Base-by-base conservation (phyloP, 2,329 filamentous ascomycete species). In the Phaeoacremonium minimum region DNA sequence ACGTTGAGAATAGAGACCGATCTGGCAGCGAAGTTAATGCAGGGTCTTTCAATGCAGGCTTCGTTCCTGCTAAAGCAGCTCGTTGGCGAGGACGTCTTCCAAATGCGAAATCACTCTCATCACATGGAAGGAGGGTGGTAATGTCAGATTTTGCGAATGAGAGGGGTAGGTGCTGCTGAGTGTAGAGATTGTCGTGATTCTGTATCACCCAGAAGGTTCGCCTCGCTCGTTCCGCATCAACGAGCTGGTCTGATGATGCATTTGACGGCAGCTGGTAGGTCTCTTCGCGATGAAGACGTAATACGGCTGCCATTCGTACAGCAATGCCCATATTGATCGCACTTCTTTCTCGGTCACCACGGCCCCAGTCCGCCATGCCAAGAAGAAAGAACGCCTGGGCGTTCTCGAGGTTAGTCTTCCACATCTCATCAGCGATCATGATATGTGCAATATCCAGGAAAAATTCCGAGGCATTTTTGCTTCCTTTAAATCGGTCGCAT, bases 181-280 rank as follows among this genome's bases (percentile, higher is more conserved):
- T 57, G 42, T 62, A 54, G 1, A 64, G 47, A 38, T 61, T 61
- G 39, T 61, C 58, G 28, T 58, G 55, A 33, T 49, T 59, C 36
- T 60, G 49, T 6, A 63, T 48, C 50, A 64, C 55, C 60, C 60
- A 64, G 43, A 61, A 61, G 0, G 55, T 60, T 11, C 60, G 46
- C 6, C 60, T 43, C 2, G 59, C 60, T 16, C 50, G 51, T 34
- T 63, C 58, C 14, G 52, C 47, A 5, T 50, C 40, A 6, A 63
- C 52, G 13, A 60, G 38, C 14, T 55, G 45, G 7, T 61, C 53
- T 5, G 49, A 41, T 1, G 50, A 41, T 4, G 51, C 50, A 15
- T 42, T 40, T 0, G 41, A 33, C 2, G 49, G 44, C 1, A 63
- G 43, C 2, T 37, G 30, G 35, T 63, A 64, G 2, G 56, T 53